Percentiles rank a stretch among this genome's conserved stretches.
Evolutionary conservation across 352 stramenopile genomes (phyloP).

Genomic region (Blastocystis hominis): DNA sequence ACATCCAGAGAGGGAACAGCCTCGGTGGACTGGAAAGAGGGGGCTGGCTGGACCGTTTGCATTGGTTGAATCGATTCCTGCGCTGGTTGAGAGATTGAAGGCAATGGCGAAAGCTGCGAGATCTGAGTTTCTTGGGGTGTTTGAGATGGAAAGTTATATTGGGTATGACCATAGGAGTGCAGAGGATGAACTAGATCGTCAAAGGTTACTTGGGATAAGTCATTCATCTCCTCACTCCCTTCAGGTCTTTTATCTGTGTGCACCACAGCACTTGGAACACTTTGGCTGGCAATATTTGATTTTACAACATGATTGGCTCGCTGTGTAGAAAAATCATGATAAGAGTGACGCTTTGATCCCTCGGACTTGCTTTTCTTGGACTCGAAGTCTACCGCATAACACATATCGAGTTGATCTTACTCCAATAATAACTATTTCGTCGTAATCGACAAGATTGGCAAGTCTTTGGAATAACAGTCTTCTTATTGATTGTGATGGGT

Average conservation of each 20-base stretch:
- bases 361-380: conserved; percentile 41
- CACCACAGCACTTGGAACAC: neutral
- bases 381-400: conserved; percentile 34
- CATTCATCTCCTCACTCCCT: neutral
- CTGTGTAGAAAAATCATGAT: no score
- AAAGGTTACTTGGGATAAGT: neutral
- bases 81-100: no score
- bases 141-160: no score
- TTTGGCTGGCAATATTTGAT: neutral
- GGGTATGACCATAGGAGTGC: no score
- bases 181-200: neutral
- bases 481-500: conserved; percentile 52
- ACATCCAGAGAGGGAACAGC: neutral
- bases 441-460: conserved; percentile 40
- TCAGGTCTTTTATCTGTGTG: neutral
- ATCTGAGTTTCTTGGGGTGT: neutral
- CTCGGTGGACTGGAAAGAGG: no score
- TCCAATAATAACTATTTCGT: conserved; percentile 52
- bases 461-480: conserved; percentile 46
- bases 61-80: no score
- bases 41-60: no score
- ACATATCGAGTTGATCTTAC: neutral
- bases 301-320: no score
- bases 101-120: neutral
- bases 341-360: neutral